Conservation (phyloP, 2,329 filamentous ascomycete genomes). For the Monilinia fructigena region DNA sequence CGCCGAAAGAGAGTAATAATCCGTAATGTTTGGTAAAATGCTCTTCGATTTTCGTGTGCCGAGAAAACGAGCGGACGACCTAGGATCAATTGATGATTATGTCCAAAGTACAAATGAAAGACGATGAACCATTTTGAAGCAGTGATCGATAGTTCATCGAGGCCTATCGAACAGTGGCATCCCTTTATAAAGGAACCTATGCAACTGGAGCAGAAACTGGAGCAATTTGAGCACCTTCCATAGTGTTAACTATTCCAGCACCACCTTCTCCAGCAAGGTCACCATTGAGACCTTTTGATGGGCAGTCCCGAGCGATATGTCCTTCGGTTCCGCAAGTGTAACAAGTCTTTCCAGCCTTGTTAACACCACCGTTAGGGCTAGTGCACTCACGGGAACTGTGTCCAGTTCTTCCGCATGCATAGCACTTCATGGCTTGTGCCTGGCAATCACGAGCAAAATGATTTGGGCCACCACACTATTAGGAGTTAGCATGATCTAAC, state of each 20-base stretch:
- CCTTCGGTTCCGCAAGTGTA: conserved; percentile 96
- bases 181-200: conserved; percentile 32
- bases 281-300: conserved; percentile 61
- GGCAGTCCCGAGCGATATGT: conserved; percentile 81
- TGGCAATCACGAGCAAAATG: conserved; percentile 92
- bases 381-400: conserved; percentile 46
- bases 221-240: conserved; percentile 40
- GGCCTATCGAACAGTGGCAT: conserved; percentile 37
- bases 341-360: conserved; percentile 96
- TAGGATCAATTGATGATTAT: conserved; percentile 33
- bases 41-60: conserved; percentile 32
- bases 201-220: conserved; percentile 42
- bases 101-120: conserved; percentile 38
- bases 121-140: conserved; percentile 33
- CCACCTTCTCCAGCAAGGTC: conserved; percentile 44
- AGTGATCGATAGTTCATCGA: conserved; percentile 39
- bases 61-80: conserved; percentile 36
- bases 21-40: conserved; percentile 32
- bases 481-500: conserved; percentile 10
- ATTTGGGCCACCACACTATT: conserved; percentile 73
- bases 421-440: conserved; percentile 73
- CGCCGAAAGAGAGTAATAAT: conserved; percentile 39
- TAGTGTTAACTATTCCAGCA: conserved; percentile 40
- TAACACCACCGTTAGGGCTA: conserved; percentile 80
- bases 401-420: conserved; percentile 69